These are phyloP conservation scores for Pseudopyricularia cyperi DNA, from an alignment of 2,329 filamentous ascomycete species.

Conservation along the genomic window DNA sequence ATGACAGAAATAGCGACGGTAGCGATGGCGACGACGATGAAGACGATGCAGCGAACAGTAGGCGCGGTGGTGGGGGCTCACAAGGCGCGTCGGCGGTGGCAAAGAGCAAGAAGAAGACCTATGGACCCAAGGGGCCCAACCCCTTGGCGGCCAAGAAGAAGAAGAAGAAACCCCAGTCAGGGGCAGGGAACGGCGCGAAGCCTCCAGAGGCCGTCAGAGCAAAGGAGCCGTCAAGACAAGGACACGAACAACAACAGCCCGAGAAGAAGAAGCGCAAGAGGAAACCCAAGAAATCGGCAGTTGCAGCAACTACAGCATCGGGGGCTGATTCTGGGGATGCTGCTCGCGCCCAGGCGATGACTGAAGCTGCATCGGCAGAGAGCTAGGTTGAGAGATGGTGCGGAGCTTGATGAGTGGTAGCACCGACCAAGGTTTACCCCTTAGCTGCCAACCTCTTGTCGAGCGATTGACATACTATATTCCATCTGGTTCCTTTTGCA, in stretches of 20 bases:
- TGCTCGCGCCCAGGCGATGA: neutral
- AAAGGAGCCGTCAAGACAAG: neutral
- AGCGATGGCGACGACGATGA: constrained; percentile 20
- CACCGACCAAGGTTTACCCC: too few relatives aligned
- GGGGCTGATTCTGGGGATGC: neutral
- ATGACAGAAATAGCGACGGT: constrained; percentile 25
- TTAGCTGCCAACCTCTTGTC: too few relatives aligned
- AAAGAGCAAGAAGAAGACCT: constrained; percentile 19
- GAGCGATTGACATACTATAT: too few relatives aligned
- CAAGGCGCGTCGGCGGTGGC: constrained; percentile 1
- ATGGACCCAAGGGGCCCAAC: constrained; percentile 18
- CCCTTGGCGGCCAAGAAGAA: constrained; percentile 20
- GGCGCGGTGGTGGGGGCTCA: neutral
- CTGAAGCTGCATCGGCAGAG: neutral
- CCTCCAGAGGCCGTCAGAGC: neutral
- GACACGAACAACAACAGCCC: too few relatives aligned
- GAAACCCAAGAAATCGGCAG: constrained; percentile 9
- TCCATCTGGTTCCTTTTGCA: too few relatives aligned
- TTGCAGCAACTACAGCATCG: neutral
- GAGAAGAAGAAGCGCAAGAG: constrained; percentile 12
- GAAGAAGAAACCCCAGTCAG: constrained; percentile 14
- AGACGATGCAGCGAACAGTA: constrained; percentile 8
- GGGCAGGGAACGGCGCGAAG: neutral
- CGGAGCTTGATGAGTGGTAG: neutral
- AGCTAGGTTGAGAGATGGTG: neutral